phyloP scores from a whole-genome alignment of 371 early-diverging fungal genomes.

The Polyrhizophydium stewartii region DNA sequence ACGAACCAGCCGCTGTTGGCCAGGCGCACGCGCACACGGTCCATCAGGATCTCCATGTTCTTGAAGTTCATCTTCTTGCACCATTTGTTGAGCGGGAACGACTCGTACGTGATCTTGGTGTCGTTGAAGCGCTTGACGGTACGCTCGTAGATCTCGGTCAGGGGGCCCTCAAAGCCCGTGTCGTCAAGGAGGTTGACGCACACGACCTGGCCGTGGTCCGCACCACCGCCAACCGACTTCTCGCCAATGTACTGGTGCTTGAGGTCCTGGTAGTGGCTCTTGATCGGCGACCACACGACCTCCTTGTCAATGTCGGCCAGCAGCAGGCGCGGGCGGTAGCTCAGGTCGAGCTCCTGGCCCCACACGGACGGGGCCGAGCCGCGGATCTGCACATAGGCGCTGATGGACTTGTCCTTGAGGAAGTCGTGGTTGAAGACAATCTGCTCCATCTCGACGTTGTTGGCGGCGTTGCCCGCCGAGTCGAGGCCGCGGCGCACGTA shows the following conservation, averaged over 20 bases:
- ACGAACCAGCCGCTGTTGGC: conserved; percentile 35
- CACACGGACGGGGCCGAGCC: conserved; percentile 64
- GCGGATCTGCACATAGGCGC: conserved; percentile 51
- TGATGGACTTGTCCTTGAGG: conserved; percentile 19
- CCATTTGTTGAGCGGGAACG: conserved; percentile 46
- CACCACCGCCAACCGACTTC: conserved; percentile 1
- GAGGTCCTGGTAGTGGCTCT: conserved; percentile 37
- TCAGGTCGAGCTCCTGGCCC: conserved; percentile 55
- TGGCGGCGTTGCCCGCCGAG: conserved; percentile 52
- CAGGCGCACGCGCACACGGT: conserved; percentile 32
- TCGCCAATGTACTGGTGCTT: conserved; percentile 35
- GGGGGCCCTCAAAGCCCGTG: conserved; percentile 36
- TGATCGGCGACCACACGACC: conserved; percentile 29
- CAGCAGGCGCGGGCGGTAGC: conserved; percentile 49
- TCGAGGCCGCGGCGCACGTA: conserved; percentile 57
- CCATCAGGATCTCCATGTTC: conserved; percentile 42
- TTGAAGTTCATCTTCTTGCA: conserved; percentile 42
- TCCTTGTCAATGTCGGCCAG: conserved; percentile 30
- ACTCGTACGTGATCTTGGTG: conserved; percentile 35
- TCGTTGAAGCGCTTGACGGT: conserved; percentile 26
- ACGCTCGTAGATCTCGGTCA: conserved; percentile 35
- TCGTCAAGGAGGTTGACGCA: conserved; percentile 49
- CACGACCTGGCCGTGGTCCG: conserved; percentile 35
- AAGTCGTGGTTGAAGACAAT: conserved; percentile 46
- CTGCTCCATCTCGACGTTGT: conserved; percentile 66